Evolutionary conservation across 805 yeast genomes (phyloP).

Genomic region (Brettanomyces naardenensis): DNA sequence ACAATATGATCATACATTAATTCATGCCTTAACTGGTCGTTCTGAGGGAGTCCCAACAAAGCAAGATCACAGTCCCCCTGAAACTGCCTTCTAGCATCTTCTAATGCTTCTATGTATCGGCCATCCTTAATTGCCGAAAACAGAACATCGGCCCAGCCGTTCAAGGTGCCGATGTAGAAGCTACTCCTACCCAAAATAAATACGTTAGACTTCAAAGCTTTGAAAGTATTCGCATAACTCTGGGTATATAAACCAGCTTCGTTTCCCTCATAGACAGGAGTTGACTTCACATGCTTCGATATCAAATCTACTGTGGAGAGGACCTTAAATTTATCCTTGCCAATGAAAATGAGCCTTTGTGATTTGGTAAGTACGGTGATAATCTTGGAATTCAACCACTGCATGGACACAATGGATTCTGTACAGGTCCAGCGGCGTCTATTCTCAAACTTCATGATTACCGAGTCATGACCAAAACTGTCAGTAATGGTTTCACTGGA

Average conservation of each 20-base stretch:
- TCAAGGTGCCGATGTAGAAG: conserved; percentile 46
- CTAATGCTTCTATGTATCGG: conserved; percentile 48
- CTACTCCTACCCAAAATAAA: conserved; percentile 47
- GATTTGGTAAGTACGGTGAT: conserved; percentile 36
- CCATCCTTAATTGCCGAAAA: conserved; percentile 38
- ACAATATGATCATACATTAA: conserved; percentile 47
- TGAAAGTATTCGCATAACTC: conserved; percentile 25
- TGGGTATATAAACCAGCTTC: conserved; percentile 9
- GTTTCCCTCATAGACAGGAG: conserved; percentile 7
- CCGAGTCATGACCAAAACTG: conserved; percentile 16
- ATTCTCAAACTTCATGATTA: conserved; percentile 28
- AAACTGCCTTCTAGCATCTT: conserved; percentile 45
- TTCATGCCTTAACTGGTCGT: conserved; percentile 33
- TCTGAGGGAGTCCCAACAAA: conserved; percentile 49
- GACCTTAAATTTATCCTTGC: conserved; percentile 30
- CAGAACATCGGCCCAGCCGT: conserved; percentile 66
- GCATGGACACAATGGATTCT: conserved; percentile 45
- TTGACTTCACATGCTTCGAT: conserved; percentile 29
- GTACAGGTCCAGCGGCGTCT: conserved; percentile 34
- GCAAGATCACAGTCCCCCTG: conserved; percentile 40
- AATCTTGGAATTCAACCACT: conserved; percentile 45
- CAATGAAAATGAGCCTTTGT: conserved; percentile 36
- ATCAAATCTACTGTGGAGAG: conserved; percentile 30
- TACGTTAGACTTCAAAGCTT: conserved; percentile 36
- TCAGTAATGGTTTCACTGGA: conserved; percentile 25